Base-by-base conservation (phyloP, 352 stramenopile genomes). In the Phytophthora citrophthora region DNA sequence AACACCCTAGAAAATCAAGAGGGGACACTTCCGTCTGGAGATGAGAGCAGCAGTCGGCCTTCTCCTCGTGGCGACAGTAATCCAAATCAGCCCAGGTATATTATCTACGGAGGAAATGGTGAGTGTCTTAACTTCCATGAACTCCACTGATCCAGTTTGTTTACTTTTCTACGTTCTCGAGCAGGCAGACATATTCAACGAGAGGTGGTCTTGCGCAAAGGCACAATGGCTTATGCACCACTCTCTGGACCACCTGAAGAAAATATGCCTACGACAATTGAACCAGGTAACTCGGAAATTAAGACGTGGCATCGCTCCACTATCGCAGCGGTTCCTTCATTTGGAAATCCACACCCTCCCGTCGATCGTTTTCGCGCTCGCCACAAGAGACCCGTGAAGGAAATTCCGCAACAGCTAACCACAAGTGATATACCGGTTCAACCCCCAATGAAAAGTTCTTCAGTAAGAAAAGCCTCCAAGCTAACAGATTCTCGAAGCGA, bases 271-370 rank as follows among this genome's bases (percentile, higher is more conserved):
- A 48, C 23, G 5, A 32, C 51, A 16, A 12, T n/a, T 39, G 46
- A 51, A 3, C 29, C 43, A n/a, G 38, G 11, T 7, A 27, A 8
- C 5, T 48, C 45, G 27, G 54, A 65, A 16, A 24, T 53, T 15
- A 70, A 70, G 38, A 26, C 24, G 10, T 70, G 66, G 60, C 66
- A 57, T 54, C 60, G 66, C 8, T 70, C 66, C 23, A 63, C 54
- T 3, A 49, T 55, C 10, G 26, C 50, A 13, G 20, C 4, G 20
- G 31, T 52, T 15, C 31, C 54, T 13, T 40, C 60, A 52, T 13
- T 64, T 11, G 23, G 44, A 49, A 10, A 18, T 4, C 60, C 66
- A n/a, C 60, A 61, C 29, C 66, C 49, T 46, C 66, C 60, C 4
- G 41, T 29, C 4, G 45, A 54, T 58, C 54, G 49, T 15, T 50